phyloP scores from a whole-genome alignment of 768 basidiomycete species.

The Gloeophyllum trabeum region DNA sequence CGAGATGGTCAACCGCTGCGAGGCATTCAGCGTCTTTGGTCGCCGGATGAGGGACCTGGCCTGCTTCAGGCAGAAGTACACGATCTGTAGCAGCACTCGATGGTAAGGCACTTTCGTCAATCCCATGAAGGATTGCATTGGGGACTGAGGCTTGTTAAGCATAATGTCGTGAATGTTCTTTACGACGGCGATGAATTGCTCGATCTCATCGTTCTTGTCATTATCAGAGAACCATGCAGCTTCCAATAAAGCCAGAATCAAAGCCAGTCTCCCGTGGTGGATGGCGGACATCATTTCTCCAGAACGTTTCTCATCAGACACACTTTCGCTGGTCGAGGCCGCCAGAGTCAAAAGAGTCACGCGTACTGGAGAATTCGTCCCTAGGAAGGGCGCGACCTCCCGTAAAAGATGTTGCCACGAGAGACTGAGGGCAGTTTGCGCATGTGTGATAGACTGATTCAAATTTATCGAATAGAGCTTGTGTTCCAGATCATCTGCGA shows the following conservation, averaged over 20 bases:
- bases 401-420: conserved; percentile 71
- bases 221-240: conserved; percentile 61
- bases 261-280: conserved; percentile 61
- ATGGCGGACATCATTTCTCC: conserved; percentile 83
- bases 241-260: conserved; percentile 72
- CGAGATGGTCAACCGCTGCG: conserved; percentile 49
- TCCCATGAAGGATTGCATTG: conserved; percentile 62
- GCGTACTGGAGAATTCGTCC: conserved; percentile 46
- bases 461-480: conserved; percentile 69
- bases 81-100: conserved; percentile 63
- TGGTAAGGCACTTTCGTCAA: conserved; percentile 62
- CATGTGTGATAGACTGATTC: conserved; percentile 76
- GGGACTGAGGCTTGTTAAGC: conserved; percentile 63
- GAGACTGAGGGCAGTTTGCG: conserved; percentile 62
- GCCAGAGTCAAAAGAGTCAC: conserved; percentile 45
- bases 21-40: conserved; percentile 41
- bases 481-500: conserved; percentile 38
- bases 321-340: conserved; percentile 50
- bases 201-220: conserved; percentile 41
- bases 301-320: conserved; percentile 55
- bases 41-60: conserved; percentile 37
- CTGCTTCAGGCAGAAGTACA: conserved; percentile 68
- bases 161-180: conserved; percentile 53
- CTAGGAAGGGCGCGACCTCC: conserved; percentile 50
- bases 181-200: conserved; percentile 51